Percentiles rank a stretch among this genome's conserved stretches.
phyloP scores from a whole-genome alignment of 2,329 filamentous ascomycete species.

The Hypoxylon rubiginosum region DNA sequence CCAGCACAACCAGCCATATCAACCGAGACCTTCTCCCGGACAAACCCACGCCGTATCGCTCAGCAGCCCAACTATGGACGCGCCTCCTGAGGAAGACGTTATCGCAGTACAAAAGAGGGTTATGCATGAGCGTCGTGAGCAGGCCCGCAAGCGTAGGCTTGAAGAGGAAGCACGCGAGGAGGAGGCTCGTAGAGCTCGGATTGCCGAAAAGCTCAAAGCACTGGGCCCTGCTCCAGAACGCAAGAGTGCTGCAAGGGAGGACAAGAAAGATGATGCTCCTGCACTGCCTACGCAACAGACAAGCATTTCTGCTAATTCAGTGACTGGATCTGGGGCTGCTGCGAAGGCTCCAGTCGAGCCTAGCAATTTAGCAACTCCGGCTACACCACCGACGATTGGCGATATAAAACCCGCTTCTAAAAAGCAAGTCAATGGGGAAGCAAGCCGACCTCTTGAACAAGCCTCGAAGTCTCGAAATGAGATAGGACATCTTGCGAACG shows the following conservation, averaged over 20 bases:
- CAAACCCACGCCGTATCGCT: conserved; percentile 58
- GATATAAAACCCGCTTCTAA: not conserved
- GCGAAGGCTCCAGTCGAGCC: conserved; percentile 51
- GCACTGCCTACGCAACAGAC: conserved; percentile 34
- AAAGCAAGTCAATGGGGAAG: conserved; percentile 53
- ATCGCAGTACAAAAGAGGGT: conserved; percentile 76
- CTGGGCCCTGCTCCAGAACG: conserved; percentile 75
- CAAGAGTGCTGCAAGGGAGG: conserved; percentile 69
- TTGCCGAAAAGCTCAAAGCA: conserved; percentile 78
- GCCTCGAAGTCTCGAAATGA: conserved; percentile 29
- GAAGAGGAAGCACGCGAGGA: conserved; percentile 80
- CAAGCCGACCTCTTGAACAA: conserved; percentile 50
- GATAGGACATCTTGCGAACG: conserved; percentile 27
- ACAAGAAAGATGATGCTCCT: conserved; percentile 52
- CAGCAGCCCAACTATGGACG: conserved; percentile 52
- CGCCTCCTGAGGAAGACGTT: conserved; percentile 64
- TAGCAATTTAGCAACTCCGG: conserved; percentile 44
- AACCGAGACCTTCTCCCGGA: conserved; percentile 61
- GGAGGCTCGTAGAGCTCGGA: conserved; percentile 77
- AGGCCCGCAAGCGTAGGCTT: conserved; percentile 75
- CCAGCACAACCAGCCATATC: conserved; percentile 56
- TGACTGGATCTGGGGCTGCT: conserved; percentile 34
- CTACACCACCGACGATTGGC: too few species aligned
- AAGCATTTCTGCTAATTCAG: conserved; percentile 43
- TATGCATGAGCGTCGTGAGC: conserved; percentile 78